Conservation (phyloP, 1,284 basidiomycete genomes). For the Cryptococcus jaspeensis region DNA sequence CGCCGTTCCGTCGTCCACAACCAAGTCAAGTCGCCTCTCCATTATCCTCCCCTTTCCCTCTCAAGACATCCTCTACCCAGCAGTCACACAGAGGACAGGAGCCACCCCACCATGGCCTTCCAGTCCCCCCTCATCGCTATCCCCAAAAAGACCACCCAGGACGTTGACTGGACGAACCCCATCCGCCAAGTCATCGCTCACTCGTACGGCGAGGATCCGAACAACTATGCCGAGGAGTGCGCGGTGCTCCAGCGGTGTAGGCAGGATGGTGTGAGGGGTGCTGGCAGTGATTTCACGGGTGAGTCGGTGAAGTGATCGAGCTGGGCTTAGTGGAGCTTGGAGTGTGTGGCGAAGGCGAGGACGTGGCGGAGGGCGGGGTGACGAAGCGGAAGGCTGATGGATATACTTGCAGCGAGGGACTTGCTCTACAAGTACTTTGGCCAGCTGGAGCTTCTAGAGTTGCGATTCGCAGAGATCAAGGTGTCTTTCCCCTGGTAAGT, state of each 20-base stretch:
- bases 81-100: background rate
- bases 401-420: conserved; percentile 65
- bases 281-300: conserved; percentile 91
- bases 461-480: conserved; percentile 93
- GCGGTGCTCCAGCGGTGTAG: conserved; percentile 80
- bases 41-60: background rate
- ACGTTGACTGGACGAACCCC: conserved; percentile 85
- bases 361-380: too few relatives aligned
- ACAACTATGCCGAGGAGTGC: conserved; percentile 80
- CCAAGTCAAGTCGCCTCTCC: background rate
- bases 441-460: conserved; percentile 93
- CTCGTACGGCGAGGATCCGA: conserved; percentile 91
- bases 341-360: too few relatives aligned
- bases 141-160: conserved; percentile 58
- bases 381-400: background rate
- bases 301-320: conserved; percentile 36
- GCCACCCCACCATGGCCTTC: conserved; percentile 34
- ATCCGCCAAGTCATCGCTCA: conserved; percentile 83
- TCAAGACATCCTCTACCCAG: background rate
- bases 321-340: background rate
- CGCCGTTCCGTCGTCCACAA: background rate
- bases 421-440: conserved; percentile 99
- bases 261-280: conserved; percentile 92
- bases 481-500: conserved; percentile 84
- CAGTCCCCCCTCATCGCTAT: conserved; percentile 55